Evolutionary conservation across 2,329 filamentous ascomycete genomes (phyloP), one percentile per base, ranked within the genome.

Genomic region (Paraphoma sp.): DNA sequence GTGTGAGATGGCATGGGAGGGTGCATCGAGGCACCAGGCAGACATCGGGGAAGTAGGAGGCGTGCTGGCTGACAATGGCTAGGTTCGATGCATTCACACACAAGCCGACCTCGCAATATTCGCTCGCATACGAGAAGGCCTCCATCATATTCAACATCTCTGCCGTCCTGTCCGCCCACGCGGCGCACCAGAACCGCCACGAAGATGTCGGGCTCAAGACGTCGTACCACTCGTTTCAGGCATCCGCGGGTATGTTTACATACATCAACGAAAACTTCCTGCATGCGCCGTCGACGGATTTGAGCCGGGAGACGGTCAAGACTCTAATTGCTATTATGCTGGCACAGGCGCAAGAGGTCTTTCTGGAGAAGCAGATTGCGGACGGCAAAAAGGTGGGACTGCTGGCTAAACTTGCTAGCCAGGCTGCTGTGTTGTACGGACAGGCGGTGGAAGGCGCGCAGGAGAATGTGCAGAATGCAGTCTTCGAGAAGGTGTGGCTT

Each of bases 241-340:
- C 95, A 41, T 93, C 94, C 7, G 95, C 95, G 9, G 95, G 95
- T 80, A 99, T 99, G 95, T 99, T 98, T 78, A 98, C 94, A 51
- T 99, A 99, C 72, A 99, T 99, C 81, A 99, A 99, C 78, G 95
- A 99, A 80, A 99, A 99, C 80, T 99, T 99, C 75, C 82, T 99
- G 36, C 95, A 99, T 71, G 95, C 95, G 1, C 95, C 96, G 0
- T 97, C 93, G 8, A 93, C 92, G n/a, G 95, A 99, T 72, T 80
- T 99, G 46, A 98, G 93, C 75, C 84, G 95, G 58, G 94, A 99
- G 48, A 99, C 95, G 0, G 92, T 99, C 70, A 97, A 97, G 80
- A 93, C 92, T 0, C 79, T 99, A 63, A 98, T 99, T 73, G 86
- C 89, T 49, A 87, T 99, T 57, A 98, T 92, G 84, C 86, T 99